Percentiles rank a stretch among this genome's conserved stretches.
Evolutionary conservation across 768 basidiomycete species (phyloP).

Genomic region (Russula lepida): DNA sequence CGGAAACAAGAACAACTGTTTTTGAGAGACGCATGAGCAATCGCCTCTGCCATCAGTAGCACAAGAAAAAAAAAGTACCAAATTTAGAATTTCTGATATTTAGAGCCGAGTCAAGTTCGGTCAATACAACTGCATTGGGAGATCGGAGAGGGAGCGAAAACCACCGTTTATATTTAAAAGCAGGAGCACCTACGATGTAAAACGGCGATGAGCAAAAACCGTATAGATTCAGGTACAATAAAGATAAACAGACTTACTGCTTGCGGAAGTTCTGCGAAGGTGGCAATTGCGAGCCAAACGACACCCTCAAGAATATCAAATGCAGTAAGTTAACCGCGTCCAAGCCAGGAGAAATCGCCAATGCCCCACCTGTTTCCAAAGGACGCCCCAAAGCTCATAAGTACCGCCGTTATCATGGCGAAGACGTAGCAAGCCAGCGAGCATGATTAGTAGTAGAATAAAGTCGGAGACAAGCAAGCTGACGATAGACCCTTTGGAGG

Average conservation of each 20-base stretch:
- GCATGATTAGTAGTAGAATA: background rate
- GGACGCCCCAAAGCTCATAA: background rate
- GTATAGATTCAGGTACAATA: background rate
- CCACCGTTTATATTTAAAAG: too few species aligned
- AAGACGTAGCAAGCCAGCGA: background rate
- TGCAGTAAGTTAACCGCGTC: background rate
- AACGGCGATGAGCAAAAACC: too few species aligned
- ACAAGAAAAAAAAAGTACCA: too few species aligned
- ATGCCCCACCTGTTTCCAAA: background rate
- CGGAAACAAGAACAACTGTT: too few species aligned
- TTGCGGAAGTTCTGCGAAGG: background rate
- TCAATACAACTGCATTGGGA: too few species aligned
- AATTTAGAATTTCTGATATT: too few species aligned
- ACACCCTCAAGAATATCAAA: background rate
- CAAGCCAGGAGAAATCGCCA: background rate
- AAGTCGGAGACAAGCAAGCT: background rate
- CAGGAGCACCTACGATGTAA: too few species aligned
- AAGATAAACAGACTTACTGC: background rate
- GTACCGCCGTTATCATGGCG: too few species aligned
- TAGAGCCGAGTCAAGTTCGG: too few species aligned
- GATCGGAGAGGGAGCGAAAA: too few species aligned
- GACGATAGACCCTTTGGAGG: background rate
- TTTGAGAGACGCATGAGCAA: too few species aligned
- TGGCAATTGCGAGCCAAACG: background rate
- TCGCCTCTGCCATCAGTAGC: too few species aligned